phyloP scores from a whole-genome alignment of 129 eudicot genomes.

The carrot (Daucus carota) region DNA sequence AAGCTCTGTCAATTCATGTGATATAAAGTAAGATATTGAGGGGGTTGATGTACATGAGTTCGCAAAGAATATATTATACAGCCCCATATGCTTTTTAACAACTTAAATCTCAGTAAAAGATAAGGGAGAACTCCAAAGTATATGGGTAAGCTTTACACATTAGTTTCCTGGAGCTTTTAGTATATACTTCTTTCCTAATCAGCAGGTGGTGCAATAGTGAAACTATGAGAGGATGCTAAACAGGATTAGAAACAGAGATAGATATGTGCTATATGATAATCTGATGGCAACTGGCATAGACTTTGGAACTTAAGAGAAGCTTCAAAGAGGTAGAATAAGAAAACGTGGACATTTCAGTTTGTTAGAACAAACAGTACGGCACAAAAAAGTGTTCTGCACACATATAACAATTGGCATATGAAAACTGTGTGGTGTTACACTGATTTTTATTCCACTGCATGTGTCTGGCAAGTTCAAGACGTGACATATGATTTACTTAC shows the following conservation, averaged over 20 bases:
- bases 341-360: not conserved
- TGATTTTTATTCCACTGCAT: not conserved
- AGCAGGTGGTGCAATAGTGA: not conserved
- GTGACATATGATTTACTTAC: not conserved
- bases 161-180: not conserved
- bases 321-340: not conserved
- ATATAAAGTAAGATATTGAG: not conserved
- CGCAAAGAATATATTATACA: too few species aligned
- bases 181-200: not conserved
- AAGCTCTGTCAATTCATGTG: not conserved
- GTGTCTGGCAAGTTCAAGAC: not conserved
- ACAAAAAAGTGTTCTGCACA: not conserved
- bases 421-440: not conserved
- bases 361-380: not conserved
- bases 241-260: not conserved
- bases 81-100: not conserved
- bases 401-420: not conserved
- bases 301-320: not conserved
- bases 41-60: not conserved
- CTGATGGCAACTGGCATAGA: not conserved
- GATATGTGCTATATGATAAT: not conserved
- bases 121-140: not conserved
- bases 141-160: not conserved
- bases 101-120: not conserved
- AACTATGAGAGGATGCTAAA: not conserved